Base-by-base conservation (phyloP, 2,329 filamentous ascomycete genomes). In the Ophiostoma novo-ulmi region DNA sequence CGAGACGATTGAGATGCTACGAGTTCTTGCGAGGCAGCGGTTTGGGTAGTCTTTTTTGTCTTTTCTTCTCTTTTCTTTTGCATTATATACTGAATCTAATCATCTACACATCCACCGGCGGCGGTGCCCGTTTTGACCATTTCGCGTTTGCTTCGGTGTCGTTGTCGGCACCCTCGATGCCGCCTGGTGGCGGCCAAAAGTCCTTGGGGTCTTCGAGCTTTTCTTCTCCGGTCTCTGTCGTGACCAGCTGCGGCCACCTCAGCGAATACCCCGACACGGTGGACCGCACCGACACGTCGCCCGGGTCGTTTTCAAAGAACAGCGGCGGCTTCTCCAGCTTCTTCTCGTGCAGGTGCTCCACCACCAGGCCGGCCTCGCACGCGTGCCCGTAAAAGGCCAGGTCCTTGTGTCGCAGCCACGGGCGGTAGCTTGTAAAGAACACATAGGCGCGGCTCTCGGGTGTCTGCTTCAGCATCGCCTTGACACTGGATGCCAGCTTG, bases 391-490 rank as follows among this genome's bases (percentile, higher is more conserved):
- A 97, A 81, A 97, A 97, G 4, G 85, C 87, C 78, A 97, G 83
- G 76, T 97, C 95, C 79, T 93, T 91, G 73, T 93, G 86, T 76
- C 91, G 84, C 77, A 97, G 82, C 94, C 94, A 97, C 1, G 94
- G 94, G 73, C 95, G 85, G 80, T 98, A 97, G 26, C 92, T 94
- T 0, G 94, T 97, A 81, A 97, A 98, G 79, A 97, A 96, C 8
- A 97, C 93, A 75, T 94, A 86, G 1, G 93, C 93, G 70, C 84
- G 85, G 67, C 89, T 87, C 1, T 82, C 81, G 3, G 78, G 75
- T 3, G 81, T 79, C 73, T 81, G 83, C 75, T 84, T 86, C 76
- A 97, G 80, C 20, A 90, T 91, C 76, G 85, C 78, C 76, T 85
- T 82, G 72, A 97, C 86, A 4, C 90, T 93, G 74, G 86, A 84